A percentile compares a stretch with the other conserved stretches of the same genome.
These are phyloP conservation scores for Alopecurus myosuroides DNA, from an alignment of 176 grass and related monocot genomes.

Conservation along the genomic window DNA sequence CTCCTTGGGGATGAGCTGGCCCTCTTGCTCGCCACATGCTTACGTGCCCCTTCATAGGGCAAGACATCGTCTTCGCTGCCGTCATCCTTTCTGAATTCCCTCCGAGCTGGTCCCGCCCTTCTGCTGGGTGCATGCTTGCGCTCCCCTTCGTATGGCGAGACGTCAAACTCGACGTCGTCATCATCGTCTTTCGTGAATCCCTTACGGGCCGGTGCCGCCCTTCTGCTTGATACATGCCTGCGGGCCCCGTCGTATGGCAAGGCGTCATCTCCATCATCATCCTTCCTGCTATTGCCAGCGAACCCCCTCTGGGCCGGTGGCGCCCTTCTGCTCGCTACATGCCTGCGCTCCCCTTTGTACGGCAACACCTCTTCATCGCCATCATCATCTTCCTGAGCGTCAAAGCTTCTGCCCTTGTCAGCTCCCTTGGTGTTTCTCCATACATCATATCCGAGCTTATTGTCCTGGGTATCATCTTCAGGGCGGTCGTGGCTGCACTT, in stretches of 20 bases:
- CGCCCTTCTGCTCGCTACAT: conserved; percentile 20
- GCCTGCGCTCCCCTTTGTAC: conserved; percentile 1
- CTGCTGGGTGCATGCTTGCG: conserved; percentile 20
- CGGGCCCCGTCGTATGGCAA: neutral
- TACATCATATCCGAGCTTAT: conserved; percentile 2
- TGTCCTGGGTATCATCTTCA: conserved; percentile 38
- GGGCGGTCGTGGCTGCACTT: conserved; percentile 45
- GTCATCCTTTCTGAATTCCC: conserved; percentile 21
- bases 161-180: neutral
- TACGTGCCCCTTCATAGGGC: conserved; percentile 14
- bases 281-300: neutral
- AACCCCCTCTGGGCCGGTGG: conserved; percentile 18
- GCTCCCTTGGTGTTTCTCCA: conserved; percentile 20
- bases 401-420: conserved; percentile 11
- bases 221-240: conserved; percentile 24
- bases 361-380: neutral
- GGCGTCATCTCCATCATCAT: neutral
- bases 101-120: conserved; percentile 5
- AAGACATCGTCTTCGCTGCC: conserved; percentile 26
- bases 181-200: neutral
- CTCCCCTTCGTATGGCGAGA: neutral
- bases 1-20: conserved; percentile 21
- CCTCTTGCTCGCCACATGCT: conserved; percentile 25
- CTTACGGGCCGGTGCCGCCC: conserved; percentile 14
- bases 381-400: neutral